These are phyloP conservation scores for Ustulina deusta DNA, from an alignment of 2,329 filamentous ascomycete genomes.

Conservation along the genomic window DNA sequence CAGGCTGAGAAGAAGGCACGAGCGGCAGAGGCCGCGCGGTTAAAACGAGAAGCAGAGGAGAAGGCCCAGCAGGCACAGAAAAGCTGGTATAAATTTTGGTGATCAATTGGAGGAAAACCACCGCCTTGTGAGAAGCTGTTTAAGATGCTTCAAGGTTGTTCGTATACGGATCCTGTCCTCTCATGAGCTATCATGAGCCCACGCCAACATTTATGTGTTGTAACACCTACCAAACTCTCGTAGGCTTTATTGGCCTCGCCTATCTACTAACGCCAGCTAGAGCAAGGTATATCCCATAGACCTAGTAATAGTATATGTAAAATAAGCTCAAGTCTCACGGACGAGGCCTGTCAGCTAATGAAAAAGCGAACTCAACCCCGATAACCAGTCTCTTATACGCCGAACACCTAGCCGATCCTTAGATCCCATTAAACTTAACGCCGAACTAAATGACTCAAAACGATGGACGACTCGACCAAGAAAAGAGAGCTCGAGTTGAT, in stretches of 20 bases:
- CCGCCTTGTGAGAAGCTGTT: constrained; percentile 19
- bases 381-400: constrained; percentile 13
- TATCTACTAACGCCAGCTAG: constrained; percentile 7
- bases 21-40: constrained; percentile 56
- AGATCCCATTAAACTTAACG: constrained; percentile 1
- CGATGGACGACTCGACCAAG: background rate
- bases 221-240: constrained; percentile 20
- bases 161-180: constrained; percentile 39
- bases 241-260: constrained; percentile 7
- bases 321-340: constrained; percentile 15
- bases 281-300: constrained; percentile 28
- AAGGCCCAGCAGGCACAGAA: constrained; percentile 52
- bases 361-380: constrained; percentile 4
- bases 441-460: background rate
- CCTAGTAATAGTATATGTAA: constrained; percentile 17
- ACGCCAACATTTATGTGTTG: constrained; percentile 26
- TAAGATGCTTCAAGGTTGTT: constrained; percentile 31
- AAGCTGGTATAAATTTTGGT: constrained; percentile 71
- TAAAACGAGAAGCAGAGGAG: constrained; percentile 58
- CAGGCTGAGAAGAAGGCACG: constrained; percentile 69
- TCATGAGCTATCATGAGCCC: constrained; percentile 31
- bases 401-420: constrained; percentile 10
- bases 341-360: background rate
- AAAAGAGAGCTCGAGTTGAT: background rate
- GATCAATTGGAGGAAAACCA: constrained; percentile 35